Evolutionary conservation across 768 basidiomycete genomes (phyloP).

Genomic region (Trametes gibbosa): DNA sequence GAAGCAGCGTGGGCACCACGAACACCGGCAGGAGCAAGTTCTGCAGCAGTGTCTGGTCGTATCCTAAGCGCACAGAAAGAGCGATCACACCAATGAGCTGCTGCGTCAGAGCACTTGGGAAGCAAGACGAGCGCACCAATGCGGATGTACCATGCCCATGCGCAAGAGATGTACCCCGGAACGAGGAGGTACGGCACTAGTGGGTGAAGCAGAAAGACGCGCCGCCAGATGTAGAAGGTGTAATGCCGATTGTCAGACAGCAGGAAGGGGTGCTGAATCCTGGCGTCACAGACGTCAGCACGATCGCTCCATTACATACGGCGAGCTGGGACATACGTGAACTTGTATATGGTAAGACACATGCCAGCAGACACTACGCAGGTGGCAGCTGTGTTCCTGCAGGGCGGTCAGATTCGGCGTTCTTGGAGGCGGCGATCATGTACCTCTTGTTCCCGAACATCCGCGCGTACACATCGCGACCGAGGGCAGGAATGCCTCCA

Average conservation of each 20-base stretch:
- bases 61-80: constrained; percentile 40
- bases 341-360: constrained; percentile 66
- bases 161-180: constrained; percentile 78
- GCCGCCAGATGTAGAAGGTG: constrained; percentile 92
- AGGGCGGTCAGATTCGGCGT: constrained; percentile 9
- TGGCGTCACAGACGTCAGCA: constrained; percentile 27
- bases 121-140: constrained; percentile 54
- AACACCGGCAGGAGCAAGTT: constrained; percentile 68
- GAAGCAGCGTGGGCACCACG: constrained; percentile 70
- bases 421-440: constrained; percentile 11
- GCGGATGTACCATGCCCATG: constrained; percentile 86
- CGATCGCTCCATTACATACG: constrained; percentile 7
- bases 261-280: constrained; percentile 81
- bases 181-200: constrained; percentile 71
- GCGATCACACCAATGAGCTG: constrained; percentile 5
- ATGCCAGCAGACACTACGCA: constrained; percentile 49
- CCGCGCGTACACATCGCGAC: constrained; percentile 46
- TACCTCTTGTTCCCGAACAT: constrained; percentile 66
- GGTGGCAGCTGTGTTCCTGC: constrained; percentile 56
- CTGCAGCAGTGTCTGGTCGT: constrained; percentile 74
- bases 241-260: constrained; percentile 96
- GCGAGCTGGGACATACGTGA: constrained; percentile 63
- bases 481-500: constrained; percentile 44
- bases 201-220: constrained; percentile 79
- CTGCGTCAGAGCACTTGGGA: neutral